Conservation (phyloP, 257 asterid species). For the Paulownia fortunei region DNA sequence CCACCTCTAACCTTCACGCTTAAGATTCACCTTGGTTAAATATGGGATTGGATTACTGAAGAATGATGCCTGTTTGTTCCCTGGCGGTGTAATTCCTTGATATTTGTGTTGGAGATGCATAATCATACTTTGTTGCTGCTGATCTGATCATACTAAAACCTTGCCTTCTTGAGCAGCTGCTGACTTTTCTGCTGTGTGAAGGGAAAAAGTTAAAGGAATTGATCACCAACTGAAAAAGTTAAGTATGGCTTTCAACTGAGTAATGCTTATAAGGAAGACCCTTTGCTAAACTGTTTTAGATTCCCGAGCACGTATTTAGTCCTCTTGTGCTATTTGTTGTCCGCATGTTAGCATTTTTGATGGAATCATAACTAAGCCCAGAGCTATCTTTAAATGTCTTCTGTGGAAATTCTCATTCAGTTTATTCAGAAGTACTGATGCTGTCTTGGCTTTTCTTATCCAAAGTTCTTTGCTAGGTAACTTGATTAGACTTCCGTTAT, state of each 20-base stretch:
- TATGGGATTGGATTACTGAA: neutral
- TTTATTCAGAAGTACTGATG: neutral
- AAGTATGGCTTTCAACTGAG: neutral
- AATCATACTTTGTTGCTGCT: neutral
- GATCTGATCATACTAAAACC: neutral
- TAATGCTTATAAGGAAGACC: neutral
- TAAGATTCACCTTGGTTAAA: neutral
- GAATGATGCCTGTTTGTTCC: neutral
- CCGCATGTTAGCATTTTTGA: neutral
- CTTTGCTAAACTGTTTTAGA: neutral
- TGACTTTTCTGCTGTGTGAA: neutral
- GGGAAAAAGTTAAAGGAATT: neutral
- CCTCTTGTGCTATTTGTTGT: neutral
- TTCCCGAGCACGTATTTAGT: neutral
- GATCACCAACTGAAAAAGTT: neutral
- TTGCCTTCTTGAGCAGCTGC: neutral
- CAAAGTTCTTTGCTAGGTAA: no score
- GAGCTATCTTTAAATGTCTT: neutral
- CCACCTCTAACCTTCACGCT: neutral
- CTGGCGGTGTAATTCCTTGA: neutral
- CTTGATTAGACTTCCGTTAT: neutral
- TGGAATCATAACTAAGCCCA: neutral
- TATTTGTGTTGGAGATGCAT: neutral
- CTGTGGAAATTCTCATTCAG: neutral
- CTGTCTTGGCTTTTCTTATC: neutral